Evolutionary conservation across 192 early-diverging fungal species (phyloP), one percentile per base, ranked within the genome.

Genomic region (Thoreauomyces humboldtii): DNA sequence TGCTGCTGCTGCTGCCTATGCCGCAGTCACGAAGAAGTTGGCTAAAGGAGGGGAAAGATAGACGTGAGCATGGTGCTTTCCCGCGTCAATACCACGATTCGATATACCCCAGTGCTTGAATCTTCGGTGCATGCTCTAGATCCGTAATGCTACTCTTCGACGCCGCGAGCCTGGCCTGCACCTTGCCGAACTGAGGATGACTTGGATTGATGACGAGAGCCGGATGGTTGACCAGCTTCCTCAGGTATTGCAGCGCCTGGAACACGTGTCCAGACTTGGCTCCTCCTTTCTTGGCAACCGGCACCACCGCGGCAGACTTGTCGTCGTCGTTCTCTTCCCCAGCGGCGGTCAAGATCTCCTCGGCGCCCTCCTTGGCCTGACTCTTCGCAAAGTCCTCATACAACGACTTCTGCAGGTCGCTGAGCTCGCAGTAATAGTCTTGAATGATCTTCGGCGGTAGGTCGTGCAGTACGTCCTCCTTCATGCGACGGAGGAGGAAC

Each of bases 371-470:
- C 37, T 68, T 72, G 1, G 79, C 69, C 35, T 79, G 72, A 17
- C 88, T 88, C 63, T 88, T 84, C 0, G 90, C 82, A 80, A 98
- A 96, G 70, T 95, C 92, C 55, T 97, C 91, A 72, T 99, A 99
- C 27, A 99, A 74, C 63, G 85, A 77, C 66, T 87, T 88, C 71
- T 97, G 97, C 41, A 98, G 46, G 33, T 92, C 91, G 54, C 87
- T 88, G 15, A 98, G 77, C 65, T 98, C 97, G 68, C 96, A 96
- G 74, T 99, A 95, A 73, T 97, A 95, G 73, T 98, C 95, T 84
- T 98, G 95, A 66, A 98, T 97, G 61, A 99, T 99, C 80, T 99
- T 99, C 38, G 97, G 95, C 52, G 97, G 97, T 62, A 99, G 74
- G 68, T 98, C 95, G 61, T 91, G 79, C 56, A 97, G 72, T 11